Evolutionary conservation across 768 basidiomycete genomes (phyloP), one percentile per base, ranked within the genome.

Genomic region (Mycena epipterygia): DNA sequence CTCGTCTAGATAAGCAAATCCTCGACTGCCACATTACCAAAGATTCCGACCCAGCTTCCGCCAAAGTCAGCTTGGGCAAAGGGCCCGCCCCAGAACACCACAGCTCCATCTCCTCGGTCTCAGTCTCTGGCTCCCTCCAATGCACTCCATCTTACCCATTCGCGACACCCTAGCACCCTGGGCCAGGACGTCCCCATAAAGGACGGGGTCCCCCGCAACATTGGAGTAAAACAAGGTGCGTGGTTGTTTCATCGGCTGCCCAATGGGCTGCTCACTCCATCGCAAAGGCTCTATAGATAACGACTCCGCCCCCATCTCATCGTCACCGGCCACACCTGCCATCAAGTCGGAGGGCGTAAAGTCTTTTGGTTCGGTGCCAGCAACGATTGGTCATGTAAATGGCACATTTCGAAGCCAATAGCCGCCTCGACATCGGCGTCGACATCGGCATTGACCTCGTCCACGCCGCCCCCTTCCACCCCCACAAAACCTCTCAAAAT

Each of bases 1-100:
- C 39, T 14, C n/a, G 58, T 58, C 12, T 74, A 95, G 93, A 97
- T 97, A 95, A 97, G 94, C 94, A 96, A 92, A 91, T 89, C 89
- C 84, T 90, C 93, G 75, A 89, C 91, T 81, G 86, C 89, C 82
- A 85, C 92, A 82, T 85, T 84, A 85, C 81, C 88, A 84, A 92
- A 91, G 89, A 91, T 84, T 85, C 88, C 88, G 83, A 81, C 89
- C 84, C 89, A 86, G 88, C 90, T 91, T 84, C 84, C 92, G 81
- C 80, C 87, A 86, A 89, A 90, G 87, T 95, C 95, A 83, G 95
- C 94, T 87, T 97, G 95, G 95, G 85, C 93, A 84, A 92, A 84
- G 87, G 95, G 95, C 81, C 95, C 95, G 59, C 95, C 95, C 64
- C 88, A 88, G 84, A 87, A 81, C 73, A 83, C 89, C 68, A 82